Base-by-base conservation (phyloP, 2,329 filamentous ascomycete genomes). In the Aurifilum marmelostoma region DNA sequence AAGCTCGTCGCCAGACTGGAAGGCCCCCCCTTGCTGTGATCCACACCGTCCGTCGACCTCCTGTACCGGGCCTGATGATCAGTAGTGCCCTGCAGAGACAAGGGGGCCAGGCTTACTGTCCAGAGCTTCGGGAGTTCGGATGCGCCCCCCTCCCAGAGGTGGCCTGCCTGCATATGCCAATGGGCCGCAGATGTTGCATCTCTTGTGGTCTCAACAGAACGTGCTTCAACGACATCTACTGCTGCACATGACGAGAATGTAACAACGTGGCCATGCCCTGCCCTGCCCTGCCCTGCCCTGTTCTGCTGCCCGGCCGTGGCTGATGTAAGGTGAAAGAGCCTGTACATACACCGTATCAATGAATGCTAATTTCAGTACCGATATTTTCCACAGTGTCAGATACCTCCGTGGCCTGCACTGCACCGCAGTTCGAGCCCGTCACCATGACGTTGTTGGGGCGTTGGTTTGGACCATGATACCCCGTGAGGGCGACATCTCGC, bases 401-500 rank as follows among this genome's bases (percentile, higher is more conserved):
- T 47, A n/a, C 21, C 6, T 7, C 21, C 16, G 41, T 47, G 16
- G 14, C 41, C 18, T 21, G 6, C 21, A n/a, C n/a, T 54, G 14
- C 27, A 56, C 52, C 27, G 52, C 27, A 24, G 14, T 27, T 29
- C 59, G 59, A 18, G 37, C 24, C 60, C 21, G 52, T 56, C 27
- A 16, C 32, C 16, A 63, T 50, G 61, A 63, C 61, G 61, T 63
- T 47, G 43, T 18, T 47, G 4, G n/a, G n/a, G 6, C 32, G 61
- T 32, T 41, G 29, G 37, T 21, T 24, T 59, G 54, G 41, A 54
- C 43, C 16, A 56, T 8, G 43, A 69, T 24, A 43, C 65, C 54
- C 32, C 43, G 11, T 47, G 43, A 32, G 43, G 27, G 34, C 61
- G 27, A 16, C 61, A 65, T 67, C 61, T 60, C 43, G 34, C 68